phyloP scores from a whole-genome alignment of 257 asterid genomes.

The Paraleonurus japonicus region DNA sequence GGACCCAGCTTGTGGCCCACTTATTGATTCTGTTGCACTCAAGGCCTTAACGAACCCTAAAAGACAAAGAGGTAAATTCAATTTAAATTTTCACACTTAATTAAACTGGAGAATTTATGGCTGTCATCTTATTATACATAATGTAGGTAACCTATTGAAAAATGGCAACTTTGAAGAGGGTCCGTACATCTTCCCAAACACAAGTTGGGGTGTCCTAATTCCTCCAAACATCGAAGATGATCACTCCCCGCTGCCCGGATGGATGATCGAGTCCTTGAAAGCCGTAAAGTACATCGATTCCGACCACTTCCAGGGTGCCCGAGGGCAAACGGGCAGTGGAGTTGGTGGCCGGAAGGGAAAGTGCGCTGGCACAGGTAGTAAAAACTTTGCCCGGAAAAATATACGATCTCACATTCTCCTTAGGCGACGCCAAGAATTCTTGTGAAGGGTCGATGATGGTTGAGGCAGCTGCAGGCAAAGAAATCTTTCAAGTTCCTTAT shows the following conservation, averaged over 20 bases:
- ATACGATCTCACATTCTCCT: constrained; percentile 52
- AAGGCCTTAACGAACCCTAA: constrained; percentile 47
- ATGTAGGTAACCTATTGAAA: constrained; percentile 62
- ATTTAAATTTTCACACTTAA: too few relatives aligned
- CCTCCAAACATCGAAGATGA: constrained; percentile 79
- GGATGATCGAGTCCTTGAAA: constrained; percentile 81
- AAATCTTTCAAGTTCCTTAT: constrained; percentile 45
- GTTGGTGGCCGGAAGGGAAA: constrained; percentile 73
- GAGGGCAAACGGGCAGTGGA: constrained; percentile 70
- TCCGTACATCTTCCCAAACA: constrained; percentile 66
- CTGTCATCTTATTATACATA: neutral
- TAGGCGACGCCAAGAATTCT: constrained; percentile 72
- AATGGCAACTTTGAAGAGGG: constrained; percentile 92
- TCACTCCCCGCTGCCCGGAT: constrained; percentile 80
- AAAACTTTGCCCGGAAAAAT: constrained; percentile 41
- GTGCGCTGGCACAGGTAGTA: constrained; percentile 58
- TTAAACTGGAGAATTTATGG: neutral
- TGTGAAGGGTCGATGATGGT: constrained; percentile 81
- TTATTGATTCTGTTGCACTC: constrained; percentile 70
- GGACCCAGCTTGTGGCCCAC: constrained; percentile 65
- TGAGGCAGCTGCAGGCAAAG: constrained; percentile 58
- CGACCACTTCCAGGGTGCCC: constrained; percentile 57
- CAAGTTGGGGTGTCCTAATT: constrained; percentile 63
- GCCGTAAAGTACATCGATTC: constrained; percentile 85
- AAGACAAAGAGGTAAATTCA: constrained; percentile 41